Conservation (phyloP, 768 basidiomycete genomes). For the Kwoniella europaea region DNA sequence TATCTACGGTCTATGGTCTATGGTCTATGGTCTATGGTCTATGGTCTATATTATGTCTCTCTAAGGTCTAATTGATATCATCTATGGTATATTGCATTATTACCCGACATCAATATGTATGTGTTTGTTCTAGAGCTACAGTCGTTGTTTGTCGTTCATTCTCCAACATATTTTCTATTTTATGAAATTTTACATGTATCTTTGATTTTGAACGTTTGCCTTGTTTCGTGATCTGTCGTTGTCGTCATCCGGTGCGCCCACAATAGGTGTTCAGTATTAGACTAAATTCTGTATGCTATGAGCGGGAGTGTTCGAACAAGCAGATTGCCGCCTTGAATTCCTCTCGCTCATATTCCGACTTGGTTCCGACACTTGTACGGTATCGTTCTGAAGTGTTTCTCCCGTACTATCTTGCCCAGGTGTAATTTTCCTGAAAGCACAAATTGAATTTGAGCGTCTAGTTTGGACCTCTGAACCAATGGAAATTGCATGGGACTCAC, state of each 20-base stretch:
- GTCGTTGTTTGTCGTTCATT: too few relatives aligned
- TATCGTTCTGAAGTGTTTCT: not conserved
- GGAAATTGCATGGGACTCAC: slow-evolving; percentile 27
- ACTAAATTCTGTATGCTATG: not conserved
- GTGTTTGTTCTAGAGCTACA: too few relatives aligned
- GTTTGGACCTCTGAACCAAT: too few relatives aligned
- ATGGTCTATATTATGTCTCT: not conserved
- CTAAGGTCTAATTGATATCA: too few relatives aligned
- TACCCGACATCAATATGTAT: too few relatives aligned
- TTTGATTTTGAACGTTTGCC: too few relatives aligned
- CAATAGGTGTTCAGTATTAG: not conserved
- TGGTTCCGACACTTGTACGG: not conserved
- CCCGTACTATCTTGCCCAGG: slow-evolving; percentile 27
- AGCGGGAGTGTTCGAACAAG: not conserved
- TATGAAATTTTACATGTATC: too few relatives aligned
- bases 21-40: not conserved
- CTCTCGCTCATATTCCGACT: not conserved
- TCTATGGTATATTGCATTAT: too few relatives aligned
- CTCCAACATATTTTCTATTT: too few relatives aligned
- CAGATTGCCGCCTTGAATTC: not conserved
- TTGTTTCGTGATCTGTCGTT: too few relatives aligned
- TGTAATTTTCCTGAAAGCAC: slow-evolving; percentile 17
- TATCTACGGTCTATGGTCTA: not conserved
- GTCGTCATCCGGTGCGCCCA: too few relatives aligned
- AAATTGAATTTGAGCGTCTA: too few relatives aligned